Conservation (phyloP, 441 rosid species). For the Croton setiger region DNA sequence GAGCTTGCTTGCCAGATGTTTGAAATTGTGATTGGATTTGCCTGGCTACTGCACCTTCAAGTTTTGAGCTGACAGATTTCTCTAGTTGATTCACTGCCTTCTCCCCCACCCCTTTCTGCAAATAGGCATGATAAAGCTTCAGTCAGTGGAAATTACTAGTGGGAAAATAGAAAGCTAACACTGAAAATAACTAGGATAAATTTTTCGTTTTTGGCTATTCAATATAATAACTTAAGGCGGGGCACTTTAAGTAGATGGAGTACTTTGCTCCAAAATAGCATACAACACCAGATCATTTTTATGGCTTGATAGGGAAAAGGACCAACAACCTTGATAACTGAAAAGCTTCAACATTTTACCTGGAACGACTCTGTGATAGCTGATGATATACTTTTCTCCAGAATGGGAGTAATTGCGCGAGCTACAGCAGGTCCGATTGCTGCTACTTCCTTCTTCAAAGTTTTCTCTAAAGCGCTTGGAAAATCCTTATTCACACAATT, state of each 20-base stretch:
- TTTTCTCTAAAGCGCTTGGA: constrained; percentile 55
- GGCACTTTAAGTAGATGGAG: not conserved
- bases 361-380: constrained; percentile 81
- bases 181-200: constrained; percentile 6
- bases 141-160: not conserved
- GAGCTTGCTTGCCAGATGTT: constrained; percentile 76
- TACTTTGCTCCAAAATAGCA: not conserved
- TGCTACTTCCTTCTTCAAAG: constrained; percentile 67
- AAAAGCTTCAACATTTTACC: constrained; percentile 42
- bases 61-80: constrained; percentile 57
- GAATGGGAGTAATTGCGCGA: constrained; percentile 54
- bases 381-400: constrained; percentile 70
- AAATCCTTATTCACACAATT: constrained; percentile 70
- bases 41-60: constrained; percentile 62
- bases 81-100: constrained; percentile 65
- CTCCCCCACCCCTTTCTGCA: constrained; percentile 77
- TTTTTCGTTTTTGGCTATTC: constrained; percentile 1
- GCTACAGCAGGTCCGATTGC: constrained; percentile 53
- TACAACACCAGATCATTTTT: not conserved
- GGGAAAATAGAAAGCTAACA: constrained; percentile 3
- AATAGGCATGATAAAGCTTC: not conserved
- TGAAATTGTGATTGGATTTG: constrained; percentile 80
- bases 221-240: not conserved
- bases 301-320: constrained; percentile 13
- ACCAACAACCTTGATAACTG: not conserved